Conservation (phyloP, 139 green algal genomes). For the Eudorina sp. region DNA sequence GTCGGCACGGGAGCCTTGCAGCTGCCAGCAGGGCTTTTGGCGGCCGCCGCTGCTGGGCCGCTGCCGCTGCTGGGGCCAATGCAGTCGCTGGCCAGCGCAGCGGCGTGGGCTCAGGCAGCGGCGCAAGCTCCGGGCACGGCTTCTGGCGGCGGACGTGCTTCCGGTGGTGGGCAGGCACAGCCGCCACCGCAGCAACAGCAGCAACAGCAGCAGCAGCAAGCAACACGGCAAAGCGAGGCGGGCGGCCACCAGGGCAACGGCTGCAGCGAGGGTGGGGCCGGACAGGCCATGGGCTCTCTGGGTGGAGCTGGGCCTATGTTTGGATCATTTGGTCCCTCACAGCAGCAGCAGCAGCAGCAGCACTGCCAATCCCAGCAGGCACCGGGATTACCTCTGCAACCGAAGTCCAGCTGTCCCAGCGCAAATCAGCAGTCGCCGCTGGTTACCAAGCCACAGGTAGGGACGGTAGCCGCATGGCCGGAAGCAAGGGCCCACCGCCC, state of each 20-base stretch:
- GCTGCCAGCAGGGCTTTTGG: constrained; percentile 8
- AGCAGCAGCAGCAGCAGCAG: background rate
- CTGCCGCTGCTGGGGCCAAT: constrained; percentile 8
- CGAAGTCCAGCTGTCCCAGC: background rate
- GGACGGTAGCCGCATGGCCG: too few relatives aligned
- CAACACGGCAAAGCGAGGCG: background rate
- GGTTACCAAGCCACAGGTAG: constrained; percentile 3
- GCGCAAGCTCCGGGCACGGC: background rate
- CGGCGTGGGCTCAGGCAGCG: constrained; percentile 21
- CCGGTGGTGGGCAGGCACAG: background rate
- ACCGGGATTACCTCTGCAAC: background rate
- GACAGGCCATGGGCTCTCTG: background rate
- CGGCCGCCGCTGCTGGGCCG: background rate
- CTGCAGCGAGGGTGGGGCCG: background rate
- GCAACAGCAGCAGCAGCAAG: background rate
- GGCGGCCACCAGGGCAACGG: background rate
- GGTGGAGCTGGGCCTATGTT: background rate
- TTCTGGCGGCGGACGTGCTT: background rate
- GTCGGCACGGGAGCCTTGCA: constrained; percentile 14
- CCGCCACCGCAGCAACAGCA: background rate
- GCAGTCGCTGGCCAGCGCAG: constrained; percentile 10
- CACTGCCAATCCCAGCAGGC: background rate
- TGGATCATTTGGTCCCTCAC: background rate
- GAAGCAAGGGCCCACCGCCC: too few relatives aligned
- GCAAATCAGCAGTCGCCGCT: background rate